A percentile compares a stretch with the other conserved stretches of the same genome.
Evolutionary conservation across 257 asterid genomes (phyloP).

Genomic region (Lycium barbarum): DNA sequence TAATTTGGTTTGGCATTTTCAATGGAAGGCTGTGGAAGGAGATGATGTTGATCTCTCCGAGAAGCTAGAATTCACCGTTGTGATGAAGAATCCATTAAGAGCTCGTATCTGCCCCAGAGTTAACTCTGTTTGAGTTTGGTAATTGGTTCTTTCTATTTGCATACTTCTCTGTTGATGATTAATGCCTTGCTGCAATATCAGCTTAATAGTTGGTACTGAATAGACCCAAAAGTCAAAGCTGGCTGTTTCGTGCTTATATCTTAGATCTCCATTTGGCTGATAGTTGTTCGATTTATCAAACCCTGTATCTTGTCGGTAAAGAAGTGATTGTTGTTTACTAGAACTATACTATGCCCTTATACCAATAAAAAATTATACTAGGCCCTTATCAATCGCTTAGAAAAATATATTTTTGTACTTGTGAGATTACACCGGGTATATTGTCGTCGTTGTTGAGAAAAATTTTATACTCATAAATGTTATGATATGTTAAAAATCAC

Average conservation of each 20-base stretch:
- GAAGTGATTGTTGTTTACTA: not conserved
- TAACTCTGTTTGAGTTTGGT: not conserved
- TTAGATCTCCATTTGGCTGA: not conserved
- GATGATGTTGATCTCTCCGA: conserved; percentile 12
- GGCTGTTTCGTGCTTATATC: not conserved
- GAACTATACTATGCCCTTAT: not conserved
- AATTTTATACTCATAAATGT: not conserved
- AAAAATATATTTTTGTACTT: not conserved
- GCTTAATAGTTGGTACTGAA: not conserved
- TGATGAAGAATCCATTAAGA: conserved; percentile 19
- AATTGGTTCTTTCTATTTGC: not conserved
- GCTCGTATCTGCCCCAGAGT: not conserved
- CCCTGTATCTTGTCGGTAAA: not conserved
- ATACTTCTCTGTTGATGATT: not conserved
- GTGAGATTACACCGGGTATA: too few species aligned
- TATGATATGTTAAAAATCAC: too few species aligned
- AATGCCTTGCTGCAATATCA: conserved; percentile 14
- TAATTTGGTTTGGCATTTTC: conserved; percentile 17
- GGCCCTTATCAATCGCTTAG: not conserved
- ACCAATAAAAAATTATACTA: too few species aligned
- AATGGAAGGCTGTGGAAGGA: not conserved
- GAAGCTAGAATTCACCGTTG: not conserved
- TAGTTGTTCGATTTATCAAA: not conserved
- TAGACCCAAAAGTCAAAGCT: not conserved
- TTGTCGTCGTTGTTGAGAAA: not conserved